Percentiles rank a stretch among this genome's conserved stretches.
Evolutionary conservation across 225 moss, liverwort and hornwort genomes (phyloP).

Genomic region (Ulota crispa): DNA sequence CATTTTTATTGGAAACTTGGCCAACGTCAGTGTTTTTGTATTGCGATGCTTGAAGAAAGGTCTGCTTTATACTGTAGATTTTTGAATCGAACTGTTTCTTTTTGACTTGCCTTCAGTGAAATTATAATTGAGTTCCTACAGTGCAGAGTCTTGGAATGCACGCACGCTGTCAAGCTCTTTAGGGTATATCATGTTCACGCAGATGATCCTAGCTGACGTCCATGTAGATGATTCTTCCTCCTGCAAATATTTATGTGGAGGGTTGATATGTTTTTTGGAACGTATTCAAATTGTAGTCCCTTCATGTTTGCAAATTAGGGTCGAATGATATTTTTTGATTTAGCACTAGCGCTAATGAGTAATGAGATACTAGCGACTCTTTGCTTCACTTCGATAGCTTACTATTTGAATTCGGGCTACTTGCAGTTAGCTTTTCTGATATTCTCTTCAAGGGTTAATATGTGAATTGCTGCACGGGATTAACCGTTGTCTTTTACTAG

Average conservation of each 20-base stretch:
- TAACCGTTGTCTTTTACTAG: background rate
- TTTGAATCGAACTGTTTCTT: background rate
- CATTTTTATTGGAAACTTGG: background rate
- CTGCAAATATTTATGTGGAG: background rate
- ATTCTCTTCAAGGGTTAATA: background rate
- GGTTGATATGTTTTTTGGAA: background rate
- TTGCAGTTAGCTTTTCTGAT: background rate
- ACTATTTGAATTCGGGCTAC: background rate
- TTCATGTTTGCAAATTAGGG: background rate
- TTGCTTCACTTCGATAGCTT: background rate
- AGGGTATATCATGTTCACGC: conserved; percentile 5
- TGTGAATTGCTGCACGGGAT: background rate
- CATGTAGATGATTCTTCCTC: conserved; percentile 10
- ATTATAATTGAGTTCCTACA: background rate
- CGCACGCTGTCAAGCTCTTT: background rate
- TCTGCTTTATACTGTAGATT: background rate
- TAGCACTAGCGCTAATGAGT: background rate
- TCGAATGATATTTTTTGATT: background rate
- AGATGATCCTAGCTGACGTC: background rate
- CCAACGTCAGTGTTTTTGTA: background rate
- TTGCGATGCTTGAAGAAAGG: background rate
- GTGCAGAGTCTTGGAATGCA: background rate
- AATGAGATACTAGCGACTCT: background rate
- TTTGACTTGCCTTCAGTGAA: background rate
- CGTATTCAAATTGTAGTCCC: background rate